A percentile compares a stretch with the other conserved stretches of the same genome.
phyloP scores from a whole-genome alignment of 495 filamentous ascomycete species.

The Hyaloscypha hepaticicola region DNA sequence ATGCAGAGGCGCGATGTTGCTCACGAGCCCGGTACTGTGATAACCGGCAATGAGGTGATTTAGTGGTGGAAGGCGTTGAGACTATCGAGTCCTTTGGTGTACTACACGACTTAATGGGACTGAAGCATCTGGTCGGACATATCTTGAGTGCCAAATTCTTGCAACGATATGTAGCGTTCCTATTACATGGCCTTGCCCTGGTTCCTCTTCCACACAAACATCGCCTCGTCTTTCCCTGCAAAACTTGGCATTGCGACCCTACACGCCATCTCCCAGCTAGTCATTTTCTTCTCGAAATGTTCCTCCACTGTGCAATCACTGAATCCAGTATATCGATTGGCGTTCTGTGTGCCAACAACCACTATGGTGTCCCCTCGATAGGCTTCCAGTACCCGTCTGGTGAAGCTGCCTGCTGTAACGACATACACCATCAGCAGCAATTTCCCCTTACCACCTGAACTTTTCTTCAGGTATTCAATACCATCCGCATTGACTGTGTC shows the following conservation, averaged over 20 bases:
- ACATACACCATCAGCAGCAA: slow-evolving; percentile 63
- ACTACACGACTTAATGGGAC: no score
- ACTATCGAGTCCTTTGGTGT: no score
- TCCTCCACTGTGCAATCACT: slow-evolving; percentile 51
- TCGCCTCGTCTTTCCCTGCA: slow-evolving; percentile 54
- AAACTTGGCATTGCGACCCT: slow-evolving; percentile 53
- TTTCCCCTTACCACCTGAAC: slow-evolving; percentile 40
- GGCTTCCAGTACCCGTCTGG: slow-evolving; percentile 46
- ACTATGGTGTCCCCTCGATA: slow-evolving; percentile 58
- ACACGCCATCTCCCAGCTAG: slow-evolving; percentile 40
- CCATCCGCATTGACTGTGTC: slow-evolving; percentile 54
- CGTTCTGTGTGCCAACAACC: slow-evolving; percentile 63
- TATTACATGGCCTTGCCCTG: no score
- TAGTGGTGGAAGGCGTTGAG: no score
- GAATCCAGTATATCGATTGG: slow-evolving; percentile 64
- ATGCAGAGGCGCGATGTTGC: no score
- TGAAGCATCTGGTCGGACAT: no score
- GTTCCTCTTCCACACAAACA: slow-evolving; percentile 43
- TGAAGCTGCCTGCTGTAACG: slow-evolving; percentile 55
- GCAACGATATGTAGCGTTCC: no score
- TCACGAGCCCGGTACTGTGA: no score
- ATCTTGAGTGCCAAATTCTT: no score
- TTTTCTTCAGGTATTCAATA: slow-evolving; percentile 39
- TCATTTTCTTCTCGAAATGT: slow-evolving; percentile 50
- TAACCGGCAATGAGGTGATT: no score